A percentile compares a stretch with the other conserved stretches of the same genome.
Evolutionary conservation across 305 asterid genomes (phyloP).

Genomic region (Petunia hybrid): DNA sequence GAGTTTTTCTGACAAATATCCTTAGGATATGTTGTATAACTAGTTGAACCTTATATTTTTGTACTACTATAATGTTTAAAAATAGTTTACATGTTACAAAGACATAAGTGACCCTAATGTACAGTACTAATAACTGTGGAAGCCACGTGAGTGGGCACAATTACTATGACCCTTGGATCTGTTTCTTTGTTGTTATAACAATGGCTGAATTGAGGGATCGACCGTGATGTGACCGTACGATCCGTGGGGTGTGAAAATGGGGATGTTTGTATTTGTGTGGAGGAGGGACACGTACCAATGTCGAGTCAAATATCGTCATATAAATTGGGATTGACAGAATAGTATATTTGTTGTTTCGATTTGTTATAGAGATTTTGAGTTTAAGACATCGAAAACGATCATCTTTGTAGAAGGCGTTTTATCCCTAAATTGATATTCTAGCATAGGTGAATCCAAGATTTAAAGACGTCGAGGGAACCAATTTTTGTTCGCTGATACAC

Average conservation of each 20-base stretch:
- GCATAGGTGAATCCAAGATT: too few relatives aligned
- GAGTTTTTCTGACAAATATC: slow-evolving; percentile 50
- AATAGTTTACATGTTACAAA: not conserved
- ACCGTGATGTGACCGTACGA: slow-evolving; percentile 54
- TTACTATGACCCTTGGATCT: slow-evolving; percentile 26
- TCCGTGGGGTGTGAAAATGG: slow-evolving; percentile 29
- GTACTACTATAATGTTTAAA: slow-evolving; percentile 24
- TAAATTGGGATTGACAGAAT: too few relatives aligned
- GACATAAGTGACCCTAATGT: slow-evolving; percentile 33
- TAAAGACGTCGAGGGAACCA: too few relatives aligned
- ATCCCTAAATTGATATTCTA: too few relatives aligned
- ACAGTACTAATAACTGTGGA: slow-evolving; percentile 27
- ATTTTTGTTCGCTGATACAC: too few relatives aligned
- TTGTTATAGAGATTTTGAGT: too few relatives aligned
- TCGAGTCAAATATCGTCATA: too few relatives aligned
- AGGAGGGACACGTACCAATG: not conserved
- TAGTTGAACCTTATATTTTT: slow-evolving; percentile 26
- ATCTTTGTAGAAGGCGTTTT: too few relatives aligned
- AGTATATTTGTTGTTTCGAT: too few relatives aligned
- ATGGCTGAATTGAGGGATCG: not conserved
- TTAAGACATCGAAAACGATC: too few relatives aligned
- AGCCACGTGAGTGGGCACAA: slow-evolving; percentile 23
- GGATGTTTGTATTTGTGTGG: not conserved
- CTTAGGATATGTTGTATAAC: slow-evolving; percentile 44
- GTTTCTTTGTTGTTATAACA: not conserved